These are phyloP conservation scores for Tetrahymena borealis DNA, from an alignment of 73 alveolate genomes.

Conservation along the genomic window DNA sequence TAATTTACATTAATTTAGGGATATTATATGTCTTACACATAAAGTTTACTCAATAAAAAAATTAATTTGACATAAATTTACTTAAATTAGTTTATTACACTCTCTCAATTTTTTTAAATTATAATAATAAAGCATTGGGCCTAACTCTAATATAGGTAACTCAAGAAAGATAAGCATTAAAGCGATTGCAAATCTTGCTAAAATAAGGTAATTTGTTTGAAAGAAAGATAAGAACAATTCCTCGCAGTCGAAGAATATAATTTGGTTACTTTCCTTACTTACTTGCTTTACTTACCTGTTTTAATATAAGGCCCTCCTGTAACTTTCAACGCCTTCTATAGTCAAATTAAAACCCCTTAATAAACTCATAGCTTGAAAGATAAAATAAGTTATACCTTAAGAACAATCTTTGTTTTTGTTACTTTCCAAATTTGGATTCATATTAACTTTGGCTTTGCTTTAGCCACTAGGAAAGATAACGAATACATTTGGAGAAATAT, in stretches of 20 bases:
- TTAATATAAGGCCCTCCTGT: constrained; percentile 27
- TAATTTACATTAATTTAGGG: no score
- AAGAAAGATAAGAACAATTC: constrained; percentile 8
- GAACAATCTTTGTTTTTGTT: constrained; percentile 4
- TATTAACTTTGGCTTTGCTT: constrained; percentile 16
- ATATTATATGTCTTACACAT: no score
- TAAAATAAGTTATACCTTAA: background rate
- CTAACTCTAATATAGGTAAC: background rate
- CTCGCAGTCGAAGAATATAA: constrained; percentile 13
- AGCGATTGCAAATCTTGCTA: background rate
- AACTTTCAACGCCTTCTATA: constrained; percentile 38
- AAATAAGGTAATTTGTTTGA: background rate
- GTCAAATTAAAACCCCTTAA: constrained; percentile 7
- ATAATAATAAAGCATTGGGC: background rate
- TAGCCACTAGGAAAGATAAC: background rate
- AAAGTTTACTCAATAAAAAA: no score
- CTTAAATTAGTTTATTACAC: no score
- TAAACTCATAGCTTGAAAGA: background rate
- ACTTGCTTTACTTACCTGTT: constrained; percentile 16
- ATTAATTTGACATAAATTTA: background rate
- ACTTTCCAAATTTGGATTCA: constrained; percentile 24
- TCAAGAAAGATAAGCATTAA: background rate
- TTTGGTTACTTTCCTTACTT: constrained; percentile 2
- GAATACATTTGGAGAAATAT: background rate
- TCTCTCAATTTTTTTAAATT: background rate